Evolutionary conservation across 1,284 basidiomycete genomes (phyloP), one percentile per base, ranked within the genome.

Genomic region (Mycena citricolor): DNA sequence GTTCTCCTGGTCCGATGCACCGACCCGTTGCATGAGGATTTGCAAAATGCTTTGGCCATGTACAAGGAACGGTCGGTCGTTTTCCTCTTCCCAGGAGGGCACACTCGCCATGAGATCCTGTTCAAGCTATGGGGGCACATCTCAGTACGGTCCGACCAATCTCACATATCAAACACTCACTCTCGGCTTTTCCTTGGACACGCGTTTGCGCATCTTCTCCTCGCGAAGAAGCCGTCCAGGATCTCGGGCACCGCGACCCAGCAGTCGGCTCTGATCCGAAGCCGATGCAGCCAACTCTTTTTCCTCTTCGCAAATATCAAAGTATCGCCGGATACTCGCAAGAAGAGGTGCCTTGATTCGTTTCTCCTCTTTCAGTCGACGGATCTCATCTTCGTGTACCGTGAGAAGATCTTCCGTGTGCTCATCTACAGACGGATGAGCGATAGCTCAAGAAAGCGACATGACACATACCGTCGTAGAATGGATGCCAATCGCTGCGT

Each of bases 161-260:
- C 4, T 39, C 25, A 20, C 45, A 39, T 29, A 26, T 34, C 8
- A 10, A 26, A 41, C n/a, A 62, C 84, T 49, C 58, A 95, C 94
- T 61, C 89, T 82, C 19, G 95, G 95, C 64, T 97, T 98, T 67
- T 97, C 86, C 61, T 91, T 88, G 52, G 79, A 79, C n/a, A 99
- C 92, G 10, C 94, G 74, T 67, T 97, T 99, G 41, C 95, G 78
- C 86, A 97, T 93, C 77, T 97, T 97, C 70, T 98, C 95, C 66
- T 99, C 95, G 35, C 91, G 76, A 35, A 99, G 68, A 35, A 99
- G 65, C 50, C 79, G 73, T 39, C 79, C 89, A 44, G 77, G 90
- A 75, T 84, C 87, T 44, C 91, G 74, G 17, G 81, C 69, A n/a
- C 88, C 89, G 55, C 89, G 74, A 12, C 86, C 87, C 5, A 87